Evolutionary conservation across 768 basidiomycete species (phyloP), one percentile per base, ranked within the genome.

Genomic region (Boletus vermiculosoides): DNA sequence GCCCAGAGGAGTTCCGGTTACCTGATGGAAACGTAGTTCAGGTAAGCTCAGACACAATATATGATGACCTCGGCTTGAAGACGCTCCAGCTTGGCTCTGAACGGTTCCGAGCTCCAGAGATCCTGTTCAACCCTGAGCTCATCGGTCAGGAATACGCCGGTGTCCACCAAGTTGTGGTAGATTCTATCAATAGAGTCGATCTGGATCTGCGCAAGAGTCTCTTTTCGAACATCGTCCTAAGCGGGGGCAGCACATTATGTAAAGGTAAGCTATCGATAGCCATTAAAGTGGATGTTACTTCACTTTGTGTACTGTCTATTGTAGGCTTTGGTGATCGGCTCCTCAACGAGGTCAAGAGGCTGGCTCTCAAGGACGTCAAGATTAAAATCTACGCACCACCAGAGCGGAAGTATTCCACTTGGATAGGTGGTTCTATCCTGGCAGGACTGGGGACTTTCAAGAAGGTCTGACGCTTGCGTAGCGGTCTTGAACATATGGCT

Each of bases 351-450:
- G 92, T 97, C 50, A 98, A 98, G 80, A 95, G 92, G 76, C 77
- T 97, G 46, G 93, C 95, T 28, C 73, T 98, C 62, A 94, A 94
- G 71, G 96, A 98, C 64, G 84, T 96, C 67, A 99, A 98, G 79
- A 94, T 99, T 74, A 97, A 96, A 79, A 99, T 99, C 66, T 96
- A 92, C 65, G 97, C 97, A 28, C 97, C 97, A 20, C 97, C 97
- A n/a, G 97, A 99, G 75, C 87, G 97, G 63, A 99, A 98, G 74
- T 96, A 96, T 74, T 93, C 92, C 34, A 94, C 92, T 45, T 95
- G 92, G 92, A 94, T 94, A 66, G 96, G 97, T 52, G 97, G 97
- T 6, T 95, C 92, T 55, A 99, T 99, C 70, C 76, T 99, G 51
- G 96, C 96, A 49, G 95, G 95, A 39, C 73, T 99, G 59, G 94